A percentile compares a stretch with the other conserved stretches of the same genome.
phyloP scores from a whole-genome alignment of 495 filamentous ascomycete species.

The Annulohypoxylon stygium region DNA sequence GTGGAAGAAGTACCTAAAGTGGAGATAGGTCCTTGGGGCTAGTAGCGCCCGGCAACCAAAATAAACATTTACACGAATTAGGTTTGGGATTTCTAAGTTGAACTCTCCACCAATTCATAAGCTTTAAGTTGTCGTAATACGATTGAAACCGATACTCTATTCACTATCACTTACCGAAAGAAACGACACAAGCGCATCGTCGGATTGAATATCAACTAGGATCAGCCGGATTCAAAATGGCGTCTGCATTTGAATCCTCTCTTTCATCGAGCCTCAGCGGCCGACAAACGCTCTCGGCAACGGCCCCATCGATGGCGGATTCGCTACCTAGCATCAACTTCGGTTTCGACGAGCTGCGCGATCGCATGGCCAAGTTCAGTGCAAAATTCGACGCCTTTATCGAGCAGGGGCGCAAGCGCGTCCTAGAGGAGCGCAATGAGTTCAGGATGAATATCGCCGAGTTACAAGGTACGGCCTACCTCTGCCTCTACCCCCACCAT shows the following conservation, averaged over 20 bases:
- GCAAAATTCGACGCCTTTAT: constrained; percentile 94
- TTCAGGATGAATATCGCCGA: constrained; percentile 92
- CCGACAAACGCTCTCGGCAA: constrained; percentile 70
- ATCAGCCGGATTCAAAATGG: constrained; percentile 61
- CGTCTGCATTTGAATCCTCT: constrained; percentile 80
- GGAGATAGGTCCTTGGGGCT: not conserved
- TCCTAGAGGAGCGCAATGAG: constrained; percentile 92
- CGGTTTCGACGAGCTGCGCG: constrained; percentile 94
- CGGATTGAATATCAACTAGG: not conserved
- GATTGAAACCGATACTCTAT: constrained; percentile 9
- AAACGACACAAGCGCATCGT: not conserved
- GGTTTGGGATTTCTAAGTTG: constrained; percentile 1
- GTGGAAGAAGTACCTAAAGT: constrained; percentile 14
- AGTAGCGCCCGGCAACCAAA: constrained; percentile 49
- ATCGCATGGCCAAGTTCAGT: constrained; percentile 94
- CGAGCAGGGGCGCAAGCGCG: constrained; percentile 85
- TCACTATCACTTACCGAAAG: not conserved
- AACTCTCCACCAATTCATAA: constrained; percentile 7
- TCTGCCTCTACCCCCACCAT: not conserved
- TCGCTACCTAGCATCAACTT: constrained; percentile 92
- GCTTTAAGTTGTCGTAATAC: constrained; percentile 24
- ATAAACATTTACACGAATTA: constrained; percentile 47
- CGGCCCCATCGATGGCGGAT: constrained; percentile 71
- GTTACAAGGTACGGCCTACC: constrained; percentile 75
- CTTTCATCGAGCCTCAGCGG: constrained; percentile 77